Base-by-base conservation (phyloP, 176 grass and related monocot species). In the Aegilops sharonensis region DNA sequence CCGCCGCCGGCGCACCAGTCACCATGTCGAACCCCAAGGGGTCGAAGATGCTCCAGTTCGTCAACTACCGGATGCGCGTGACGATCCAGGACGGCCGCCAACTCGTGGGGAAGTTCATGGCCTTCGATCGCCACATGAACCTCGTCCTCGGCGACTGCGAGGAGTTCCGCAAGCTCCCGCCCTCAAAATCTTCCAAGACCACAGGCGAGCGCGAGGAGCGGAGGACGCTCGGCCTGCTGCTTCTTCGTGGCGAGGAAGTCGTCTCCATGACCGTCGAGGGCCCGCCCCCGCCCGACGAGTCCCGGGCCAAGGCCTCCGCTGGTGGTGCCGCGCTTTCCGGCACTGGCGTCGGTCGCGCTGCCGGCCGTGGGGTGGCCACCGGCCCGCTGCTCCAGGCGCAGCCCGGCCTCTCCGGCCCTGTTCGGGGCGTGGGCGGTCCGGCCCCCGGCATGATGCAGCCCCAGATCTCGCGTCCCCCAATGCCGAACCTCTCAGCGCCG, bases 101-200 rank as follows among this genome's bases (percentile, higher is more conserved):
- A 76, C 92, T 99, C 21, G 97, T 99, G 24, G 94, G 94, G 37
- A 99, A 99, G 90, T 99, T 96, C 92, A 96, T 99, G 94, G 97
- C 97, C 60, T 99, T 99, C 97, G 97, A 99, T 80, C 94, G 97
- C 67, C 97, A 99, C 90, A 95, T 99, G 92, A 99, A 99, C 94
- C 90, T 99, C 59, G 97, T 95, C 79, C 90, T 99, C 84, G 90
- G 97, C 68, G 97, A 99, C 79, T 99, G 97, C 85, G 97, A 99
- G 97, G 94, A 99, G 94, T 96, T 99, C 85, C 97, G 97, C 84
- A 93, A 85, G 85, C 92, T 99, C 0, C 97, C 97, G 10, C 97
- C 97, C 4, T 86, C 89, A 66, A 98, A 95, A 78, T 92, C 90
- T 35, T 83, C 94, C 77, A 95, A 98, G 86, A 92, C 91, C 52